Base-by-base conservation (phyloP, 352 stramenopile genomes). In the Hyaloperonospora arabidopsidis region DNA sequence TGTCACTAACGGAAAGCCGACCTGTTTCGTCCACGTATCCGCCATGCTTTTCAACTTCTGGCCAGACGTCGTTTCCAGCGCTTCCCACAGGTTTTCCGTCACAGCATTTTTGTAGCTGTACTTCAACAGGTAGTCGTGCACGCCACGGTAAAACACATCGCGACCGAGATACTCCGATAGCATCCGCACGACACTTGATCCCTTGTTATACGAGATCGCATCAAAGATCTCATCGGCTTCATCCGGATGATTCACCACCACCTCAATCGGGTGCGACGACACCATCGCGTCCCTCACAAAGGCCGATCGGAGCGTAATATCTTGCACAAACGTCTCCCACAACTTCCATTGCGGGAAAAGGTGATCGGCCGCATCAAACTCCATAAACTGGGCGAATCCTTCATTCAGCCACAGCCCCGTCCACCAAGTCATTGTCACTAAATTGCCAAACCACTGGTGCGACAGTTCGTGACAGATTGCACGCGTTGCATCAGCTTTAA, bases 151-250 rank as follows among this genome's bases (percentile, higher is more conserved):
- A 46, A 92, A 92, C 14, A 84, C 64, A 11, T 89, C 76, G 12
- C 74, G 76, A n/a, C 78, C 76, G 19, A 91, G 62, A 51, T 84
- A 85, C 48, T 88, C 78, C 13, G 75, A 85, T 14, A 91, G 64
- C 80, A 91, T 88, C 46, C 78, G 78, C 48, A 91, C 86, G 36
- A 91, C 66, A 49, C 77, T 87, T 1, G 78, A 74, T 0, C 80
- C 95, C 70, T 98, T 98, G 59, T 79, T 80, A 69, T 98, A 98
- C 59, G 75, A 94, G 68, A 99, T 98, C 5, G 89, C 95, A 72
- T 99, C 96, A 70, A 99, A 99, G 49, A 98, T 97, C 72, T 98
- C 84, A 68, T 98, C 93, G 12, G 98, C 92, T 63, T 98, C 96
- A 53, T 98, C 92, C 1, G 80, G 79, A 57, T 91, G 74, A 54